Conservation (phyloP, 2,329 filamentous ascomycete species). For the Fusarium dimerum region DNA sequence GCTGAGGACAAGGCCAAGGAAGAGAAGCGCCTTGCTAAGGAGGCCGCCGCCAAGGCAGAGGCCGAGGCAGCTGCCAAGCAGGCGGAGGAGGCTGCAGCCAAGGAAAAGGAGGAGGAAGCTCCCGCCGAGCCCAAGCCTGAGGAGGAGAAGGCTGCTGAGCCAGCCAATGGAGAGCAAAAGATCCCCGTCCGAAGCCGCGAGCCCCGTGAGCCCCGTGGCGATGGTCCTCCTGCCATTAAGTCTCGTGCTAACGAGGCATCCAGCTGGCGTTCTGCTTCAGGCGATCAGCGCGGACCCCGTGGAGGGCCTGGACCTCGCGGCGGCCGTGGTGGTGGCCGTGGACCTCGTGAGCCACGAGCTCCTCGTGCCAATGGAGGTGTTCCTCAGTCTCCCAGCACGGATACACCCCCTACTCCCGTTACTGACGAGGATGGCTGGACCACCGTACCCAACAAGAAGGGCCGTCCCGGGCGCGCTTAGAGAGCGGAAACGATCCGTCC, state of each 20-base stretch:
- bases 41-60: slow-evolving; percentile 51
- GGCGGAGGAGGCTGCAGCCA: slow-evolving; percentile 30
- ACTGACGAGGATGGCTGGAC: slow-evolving; percentile 65
- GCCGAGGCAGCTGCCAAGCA: slow-evolving; percentile 38
- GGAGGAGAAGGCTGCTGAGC: neutral
- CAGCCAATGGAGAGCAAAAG: slow-evolving; percentile 50
- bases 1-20: slow-evolving; percentile 84
- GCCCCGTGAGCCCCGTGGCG: slow-evolving; percentile 46
- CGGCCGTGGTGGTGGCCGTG: slow-evolving; percentile 44
- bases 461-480: slow-evolving; percentile 37
- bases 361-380: slow-evolving; percentile 52
- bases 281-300: slow-evolving; percentile 49
- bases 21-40: slow-evolving; percentile 64
- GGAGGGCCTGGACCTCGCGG: slow-evolving; percentile 48
- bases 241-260: slow-evolving; percentile 59
- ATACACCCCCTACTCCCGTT: slow-evolving; percentile 38
- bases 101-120: slow-evolving; percentile 1
- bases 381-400: slow-evolving; percentile 36
- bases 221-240: slow-evolving; percentile 42
- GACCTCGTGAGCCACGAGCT: slow-evolving; percentile 46
- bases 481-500: slow-evolving; percentile 38
- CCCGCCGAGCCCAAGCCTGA: slow-evolving; percentile 31
- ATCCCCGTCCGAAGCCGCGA: slow-evolving; percentile 42
- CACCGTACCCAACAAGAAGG: slow-evolving; percentile 47
- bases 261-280: slow-evolving; percentile 60